Conservation (phyloP, 2,329 filamentous ascomycete species). For the Ascochyta koolunga region DNA sequence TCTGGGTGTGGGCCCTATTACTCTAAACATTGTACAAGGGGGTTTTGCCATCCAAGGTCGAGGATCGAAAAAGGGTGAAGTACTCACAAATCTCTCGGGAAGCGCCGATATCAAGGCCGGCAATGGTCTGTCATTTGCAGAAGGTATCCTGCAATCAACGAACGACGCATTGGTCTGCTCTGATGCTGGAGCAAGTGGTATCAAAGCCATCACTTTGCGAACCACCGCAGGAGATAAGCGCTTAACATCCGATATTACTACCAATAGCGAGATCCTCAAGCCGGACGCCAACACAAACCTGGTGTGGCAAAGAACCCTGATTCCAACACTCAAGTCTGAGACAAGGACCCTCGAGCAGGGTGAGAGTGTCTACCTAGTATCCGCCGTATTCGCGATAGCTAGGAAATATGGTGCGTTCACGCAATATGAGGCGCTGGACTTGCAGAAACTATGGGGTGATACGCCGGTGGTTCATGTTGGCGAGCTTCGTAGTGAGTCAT, state of each 20-base stretch:
- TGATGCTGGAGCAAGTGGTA: slow-evolving; percentile 37
- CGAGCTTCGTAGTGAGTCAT: neutral
- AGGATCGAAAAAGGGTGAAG: slow-evolving; percentile 24
- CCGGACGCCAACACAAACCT: slow-evolving; percentile 46
- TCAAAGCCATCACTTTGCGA: slow-evolving; percentile 14
- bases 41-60: slow-evolving; percentile 43
- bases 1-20: neutral
- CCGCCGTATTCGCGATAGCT: slow-evolving; percentile 34
- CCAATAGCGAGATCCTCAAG: slow-evolving; percentile 29
- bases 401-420: slow-evolving; percentile 21
- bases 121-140: slow-evolving; percentile 4
- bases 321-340: slow-evolving; percentile 29
- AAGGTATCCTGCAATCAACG: slow-evolving; percentile 25
- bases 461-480: slow-evolving; percentile 18
- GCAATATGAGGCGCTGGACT: slow-evolving; percentile 21
- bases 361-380: slow-evolving; percentile 8
- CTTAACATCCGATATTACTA: neutral
- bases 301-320: slow-evolving; percentile 43
- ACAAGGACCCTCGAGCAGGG: neutral
- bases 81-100: slow-evolving; percentile 15
- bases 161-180: slow-evolving; percentile 31
- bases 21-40: slow-evolving; percentile 27
- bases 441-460: slow-evolving; percentile 31
- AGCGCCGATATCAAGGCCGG: neutral
- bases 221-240: neutral